Conservation (phyloP, 176 grass and related monocot genomes). For the Lolium multiflorum region DNA sequence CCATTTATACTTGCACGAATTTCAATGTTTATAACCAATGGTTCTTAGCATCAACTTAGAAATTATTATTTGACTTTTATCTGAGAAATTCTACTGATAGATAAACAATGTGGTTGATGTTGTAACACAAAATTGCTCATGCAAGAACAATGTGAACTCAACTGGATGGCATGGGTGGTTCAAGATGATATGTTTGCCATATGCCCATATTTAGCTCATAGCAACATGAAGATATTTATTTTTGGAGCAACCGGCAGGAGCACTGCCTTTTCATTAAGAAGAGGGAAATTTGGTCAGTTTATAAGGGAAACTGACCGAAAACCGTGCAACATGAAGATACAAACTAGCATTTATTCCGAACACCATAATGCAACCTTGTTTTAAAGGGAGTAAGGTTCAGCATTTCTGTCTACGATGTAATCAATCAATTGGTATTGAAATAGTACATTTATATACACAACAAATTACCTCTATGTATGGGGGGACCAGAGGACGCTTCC, state of each 20-base stretch:
- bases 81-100: neutral
- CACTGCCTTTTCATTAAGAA: too few relatives aligned
- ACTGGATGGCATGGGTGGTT: neutral
- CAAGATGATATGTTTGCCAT: neutral
- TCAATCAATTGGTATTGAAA: neutral
- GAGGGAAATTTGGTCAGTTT: too few relatives aligned
- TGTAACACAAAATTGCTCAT: neutral
- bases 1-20: too few relatives aligned
- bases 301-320: too few relatives aligned
- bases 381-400: slow-evolving; percentile 11
- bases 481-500: slow-evolving; percentile 86
- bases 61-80: neutral
- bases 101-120: neutral
- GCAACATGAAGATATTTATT: slow-evolving; percentile 13
- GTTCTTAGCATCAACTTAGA: neutral
- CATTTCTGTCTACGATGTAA: slow-evolving; percentile 5
- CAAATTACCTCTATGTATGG: slow-evolving; percentile 66
- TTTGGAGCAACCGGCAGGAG: too few relatives aligned
- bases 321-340: slow-evolving; percentile 13
- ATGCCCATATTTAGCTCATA: neutral
- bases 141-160: slow-evolving; percentile 30
- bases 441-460: slow-evolving; percentile 10
- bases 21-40: too few relatives aligned
- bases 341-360: neutral
- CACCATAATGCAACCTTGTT: neutral